Base-by-base conservation (phyloP, 2,329 filamentous ascomycete species). In the Hymenoscyphus scutula region DNA sequence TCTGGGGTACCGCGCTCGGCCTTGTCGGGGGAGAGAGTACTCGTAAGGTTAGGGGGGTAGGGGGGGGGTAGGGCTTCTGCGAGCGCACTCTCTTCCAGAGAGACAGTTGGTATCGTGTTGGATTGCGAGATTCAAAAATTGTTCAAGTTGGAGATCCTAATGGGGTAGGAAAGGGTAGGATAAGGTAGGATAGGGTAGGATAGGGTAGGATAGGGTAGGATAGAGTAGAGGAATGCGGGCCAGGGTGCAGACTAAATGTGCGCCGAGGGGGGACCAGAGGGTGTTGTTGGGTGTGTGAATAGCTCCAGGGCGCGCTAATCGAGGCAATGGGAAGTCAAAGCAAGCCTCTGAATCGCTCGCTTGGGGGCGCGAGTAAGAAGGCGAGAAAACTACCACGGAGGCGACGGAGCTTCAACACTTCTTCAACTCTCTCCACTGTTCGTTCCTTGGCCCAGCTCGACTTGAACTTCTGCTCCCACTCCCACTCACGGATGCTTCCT, bases 1-100 rank as follows among this genome's bases (percentile, higher is more conserved):
- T 48, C n/a, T 48, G 41, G 41, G 41, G 41, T 48, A 48, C n/a
- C 41, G 41, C 41, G 41, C 41, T 48, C 41, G 41, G 41, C 41
- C 41, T 48, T 23, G 41, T 48, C 41, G 41, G 41, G n/a, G 41
- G 41, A 48, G 41, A 48, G n/a, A n/a, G n/a, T n/a, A n/a, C n/a
- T n/a, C n/a, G n/a, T n/a, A n/a, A n/a, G n/a, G 19, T 48, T 48
- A n/a, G n/a, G 5, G 19, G 41, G 3, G 10, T 19, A n/a, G 41
- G 11, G 15, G 8, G 41, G 41, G 38, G 17, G n/a, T 17, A 45
- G 38, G 38, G 17, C 17, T 45, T n/a, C 17, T 19, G 10, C 3
- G 38, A 19, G 38, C n/a, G 38, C 17, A 45, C 38, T 45, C 38
- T 15, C 38, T 41, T 41, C 3, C 15, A 15, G 15, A n/a, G 38